These are phyloP conservation scores for Oryza longistaminata DNA, from an alignment of 176 grass and related monocot species.

Conservation along the genomic window DNA sequence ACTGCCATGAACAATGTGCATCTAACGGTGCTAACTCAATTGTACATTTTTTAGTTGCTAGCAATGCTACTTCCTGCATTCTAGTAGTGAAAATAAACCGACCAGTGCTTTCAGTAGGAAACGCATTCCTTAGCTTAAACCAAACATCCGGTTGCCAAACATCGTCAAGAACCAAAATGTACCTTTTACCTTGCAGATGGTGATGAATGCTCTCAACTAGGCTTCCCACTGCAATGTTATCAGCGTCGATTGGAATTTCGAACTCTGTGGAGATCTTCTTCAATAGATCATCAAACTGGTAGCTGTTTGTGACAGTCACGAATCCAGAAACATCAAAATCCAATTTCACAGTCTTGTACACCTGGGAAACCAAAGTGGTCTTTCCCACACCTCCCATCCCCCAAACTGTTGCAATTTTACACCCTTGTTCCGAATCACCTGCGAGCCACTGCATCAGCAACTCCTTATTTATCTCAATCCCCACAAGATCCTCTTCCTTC, in stretches of 20 bases:
- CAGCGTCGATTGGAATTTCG: not conserved
- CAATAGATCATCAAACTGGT: not conserved
- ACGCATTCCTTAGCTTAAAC: not conserved
- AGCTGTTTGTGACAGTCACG: not conserved
- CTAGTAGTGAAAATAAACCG: not conserved
- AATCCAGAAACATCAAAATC: not conserved
- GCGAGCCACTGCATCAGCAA: not conserved
- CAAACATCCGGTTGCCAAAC: not conserved
- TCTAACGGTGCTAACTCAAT: not conserved
- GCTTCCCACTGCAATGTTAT: constrained; percentile 1
- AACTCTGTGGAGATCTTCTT: not conserved
- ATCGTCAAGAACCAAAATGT: not conserved
- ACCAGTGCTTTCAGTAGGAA: not conserved
- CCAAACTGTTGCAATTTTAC: not conserved
- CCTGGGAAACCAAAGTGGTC: constrained; percentile 15
- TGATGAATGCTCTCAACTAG: not conserved
- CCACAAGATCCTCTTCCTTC: not conserved
- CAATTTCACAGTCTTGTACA: constrained; percentile 1
- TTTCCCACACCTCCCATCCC: constrained; percentile 23
- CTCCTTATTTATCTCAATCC: not conserved
- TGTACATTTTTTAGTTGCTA: not conserved
- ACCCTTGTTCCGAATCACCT: not conserved
- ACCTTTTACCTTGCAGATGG: constrained; percentile 11
- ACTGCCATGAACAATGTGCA: not conserved
- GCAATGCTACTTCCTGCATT: constrained; percentile 10